Conservation (phyloP, 2,329 filamentous ascomycete species). For the Aspergillus quadrilineatus region DNA sequence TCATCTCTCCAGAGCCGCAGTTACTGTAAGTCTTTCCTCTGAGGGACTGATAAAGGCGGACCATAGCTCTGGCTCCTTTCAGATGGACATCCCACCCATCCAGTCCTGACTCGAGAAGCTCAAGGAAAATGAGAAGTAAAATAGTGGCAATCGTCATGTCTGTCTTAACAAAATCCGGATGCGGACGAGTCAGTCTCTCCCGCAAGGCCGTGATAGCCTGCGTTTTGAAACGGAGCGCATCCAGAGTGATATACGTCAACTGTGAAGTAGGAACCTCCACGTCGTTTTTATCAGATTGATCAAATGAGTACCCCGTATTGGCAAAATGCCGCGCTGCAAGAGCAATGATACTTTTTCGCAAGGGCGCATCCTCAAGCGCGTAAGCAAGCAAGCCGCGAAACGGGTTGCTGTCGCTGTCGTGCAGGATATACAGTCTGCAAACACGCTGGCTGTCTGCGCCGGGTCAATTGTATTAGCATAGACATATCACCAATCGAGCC, state of each 20-base stretch:
- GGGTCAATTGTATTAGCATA: background rate
- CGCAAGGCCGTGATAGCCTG: constrained; percentile 20
- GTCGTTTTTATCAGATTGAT: constrained; percentile 11
- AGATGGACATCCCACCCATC: constrained; percentile 22
- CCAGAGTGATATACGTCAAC: constrained; percentile 11
- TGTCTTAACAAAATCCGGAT: background rate
- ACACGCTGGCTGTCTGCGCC: constrained; percentile 30
- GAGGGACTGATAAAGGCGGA: constrained; percentile 14
- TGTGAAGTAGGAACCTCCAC: background rate
- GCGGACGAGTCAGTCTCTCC: constrained; percentile 1
- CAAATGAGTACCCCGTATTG: constrained; percentile 26
- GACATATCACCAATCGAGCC: background rate
- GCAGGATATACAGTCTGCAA: constrained; percentile 33
- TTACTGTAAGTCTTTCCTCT: constrained; percentile 7
- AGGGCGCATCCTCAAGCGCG: constrained; percentile 24
- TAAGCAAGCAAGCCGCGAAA: constrained; percentile 32
- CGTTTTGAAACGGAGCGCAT: constrained; percentile 26
- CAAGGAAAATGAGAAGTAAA: constrained; percentile 22
- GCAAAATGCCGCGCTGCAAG: constrained; percentile 34
- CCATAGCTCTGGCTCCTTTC: constrained; percentile 8
- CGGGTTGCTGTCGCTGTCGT: constrained; percentile 36
- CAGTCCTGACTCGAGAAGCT: constrained; percentile 21
- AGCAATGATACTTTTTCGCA: constrained; percentile 31
- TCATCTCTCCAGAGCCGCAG: constrained; percentile 22
- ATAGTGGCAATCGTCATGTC: constrained; percentile 18